Percentiles rank a stretch among this genome's conserved stretches.
Evolutionary conservation across 176 grass and related monocot species (phyloP).

Genomic region (Tillandsia fasciculata): DNA sequence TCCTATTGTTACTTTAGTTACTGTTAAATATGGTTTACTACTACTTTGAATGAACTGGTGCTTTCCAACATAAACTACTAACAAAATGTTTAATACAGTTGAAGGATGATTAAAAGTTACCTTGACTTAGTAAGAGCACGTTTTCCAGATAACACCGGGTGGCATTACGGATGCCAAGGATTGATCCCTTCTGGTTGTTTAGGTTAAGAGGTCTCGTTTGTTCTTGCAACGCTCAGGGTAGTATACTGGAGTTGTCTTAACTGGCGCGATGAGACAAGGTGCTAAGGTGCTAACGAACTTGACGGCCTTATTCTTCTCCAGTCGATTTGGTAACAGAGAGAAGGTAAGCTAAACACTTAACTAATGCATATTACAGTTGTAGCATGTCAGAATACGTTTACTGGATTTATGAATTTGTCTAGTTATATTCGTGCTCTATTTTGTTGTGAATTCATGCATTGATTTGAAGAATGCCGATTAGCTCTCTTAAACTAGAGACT

Average conservation of each 20-base stretch:
- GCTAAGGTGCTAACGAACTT: background rate
- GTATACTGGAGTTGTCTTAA: background rate
- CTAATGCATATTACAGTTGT: no score
- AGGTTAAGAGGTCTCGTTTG: background rate
- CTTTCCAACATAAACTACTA: background rate
- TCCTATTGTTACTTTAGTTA: conserved; percentile 2
- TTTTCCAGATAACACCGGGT: conserved; percentile 88
- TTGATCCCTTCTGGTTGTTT: conserved; percentile 21
- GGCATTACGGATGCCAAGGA: conserved; percentile 77
- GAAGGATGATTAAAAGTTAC: background rate
- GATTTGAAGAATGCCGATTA: no score
- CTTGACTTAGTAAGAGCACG: conserved; percentile 46
- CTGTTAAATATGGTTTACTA: background rate
- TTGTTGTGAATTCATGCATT: no score
- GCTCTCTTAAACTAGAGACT: background rate
- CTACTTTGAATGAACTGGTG: background rate
- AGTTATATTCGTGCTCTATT: no score
- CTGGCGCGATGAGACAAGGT: background rate
- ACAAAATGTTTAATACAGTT: background rate
- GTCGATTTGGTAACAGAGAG: no score
- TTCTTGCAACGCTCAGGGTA: background rate
- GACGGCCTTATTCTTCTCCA: no score
- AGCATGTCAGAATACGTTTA: no score
- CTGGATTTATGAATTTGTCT: no score
- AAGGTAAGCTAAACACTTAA: no score